Conservation (phyloP, 306 rosid genomes). For the Vicia faba region DNA sequence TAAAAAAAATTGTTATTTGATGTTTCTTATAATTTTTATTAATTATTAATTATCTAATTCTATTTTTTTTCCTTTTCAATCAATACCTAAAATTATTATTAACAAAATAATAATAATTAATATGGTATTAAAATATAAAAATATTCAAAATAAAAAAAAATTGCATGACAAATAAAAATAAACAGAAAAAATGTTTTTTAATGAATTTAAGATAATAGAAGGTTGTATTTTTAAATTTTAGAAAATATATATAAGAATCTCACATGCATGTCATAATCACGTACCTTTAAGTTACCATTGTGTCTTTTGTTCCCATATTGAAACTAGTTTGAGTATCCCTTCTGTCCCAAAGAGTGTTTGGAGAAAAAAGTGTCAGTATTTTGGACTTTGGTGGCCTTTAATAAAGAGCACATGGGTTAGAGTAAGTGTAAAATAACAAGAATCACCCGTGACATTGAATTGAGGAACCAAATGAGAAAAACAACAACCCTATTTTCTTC, state of each 20-base stretch:
- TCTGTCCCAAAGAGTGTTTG: slow-evolving; percentile 24
- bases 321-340: slow-evolving; percentile 26
- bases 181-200: too few species aligned
- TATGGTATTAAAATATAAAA: too few species aligned
- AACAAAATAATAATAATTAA: too few species aligned
- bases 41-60: too few species aligned
- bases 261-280: slow-evolving; percentile 24
- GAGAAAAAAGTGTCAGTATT: slow-evolving; percentile 14
- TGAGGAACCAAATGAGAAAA: slow-evolving; percentile 21
- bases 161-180: too few species aligned
- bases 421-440: slow-evolving; percentile 3
- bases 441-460: slow-evolving; percentile 31
- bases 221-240: background rate
- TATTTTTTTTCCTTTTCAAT: too few species aligned
- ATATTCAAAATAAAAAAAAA: too few species aligned
- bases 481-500: slow-evolving; percentile 12
- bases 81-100: too few species aligned
- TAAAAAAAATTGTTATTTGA: too few species aligned
- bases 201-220: background rate
- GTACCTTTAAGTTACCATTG: slow-evolving; percentile 35
- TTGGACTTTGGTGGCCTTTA: slow-evolving; percentile 29
- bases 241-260: background rate
- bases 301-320: slow-evolving; percentile 34
- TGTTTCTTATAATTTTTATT: too few species aligned
- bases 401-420: slow-evolving; percentile 25